phyloP scores from a whole-genome alignment of 1,139 yeast species.

The Yamadazyma friedrichii region DNA sequence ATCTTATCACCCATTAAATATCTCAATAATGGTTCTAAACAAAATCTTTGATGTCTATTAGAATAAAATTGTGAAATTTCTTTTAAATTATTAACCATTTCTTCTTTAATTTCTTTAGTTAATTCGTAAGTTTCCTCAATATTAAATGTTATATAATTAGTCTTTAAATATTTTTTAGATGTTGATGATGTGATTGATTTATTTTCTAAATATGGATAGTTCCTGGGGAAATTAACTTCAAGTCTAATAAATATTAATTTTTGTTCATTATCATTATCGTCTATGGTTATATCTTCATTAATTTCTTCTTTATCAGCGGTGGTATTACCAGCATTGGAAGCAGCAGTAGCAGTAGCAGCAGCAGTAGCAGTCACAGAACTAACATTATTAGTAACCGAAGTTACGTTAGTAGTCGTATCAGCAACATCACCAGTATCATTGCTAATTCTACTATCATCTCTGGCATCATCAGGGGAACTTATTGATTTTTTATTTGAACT shows the following conservation, averaged over 20 bases:
- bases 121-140: conserved; percentile 81
- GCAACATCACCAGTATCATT: conserved; percentile 3
- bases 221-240: conserved; percentile 62
- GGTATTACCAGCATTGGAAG: not conserved
- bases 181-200: conserved; percentile 30
- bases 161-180: conserved; percentile 23
- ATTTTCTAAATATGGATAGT: conserved; percentile 61
- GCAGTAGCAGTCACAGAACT: not conserved
- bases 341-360: not conserved
- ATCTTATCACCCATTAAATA: conserved; percentile 81
- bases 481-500: not conserved
- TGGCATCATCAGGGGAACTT: conserved; percentile 2
- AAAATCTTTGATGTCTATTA: conserved; percentile 54
- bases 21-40: conserved; percentile 79
- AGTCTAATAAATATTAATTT: conserved; percentile 70
- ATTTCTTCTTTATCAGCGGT: not conserved
- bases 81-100: conserved; percentile 49
- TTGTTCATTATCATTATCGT: conserved; percentile 32
- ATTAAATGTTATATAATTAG: conserved; percentile 41
- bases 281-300: not conserved
- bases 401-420: not conserved
- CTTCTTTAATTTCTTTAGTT: conserved; percentile 42
- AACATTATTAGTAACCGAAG: not conserved
- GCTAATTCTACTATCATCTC: conserved; percentile 4
- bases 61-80: conserved; percentile 61